A percentile compares a stretch with the other conserved stretches of the same genome.
phyloP scores from a whole-genome alignment of 768 basidiomycete genomes.

The Termitomyces sp. region DNA sequence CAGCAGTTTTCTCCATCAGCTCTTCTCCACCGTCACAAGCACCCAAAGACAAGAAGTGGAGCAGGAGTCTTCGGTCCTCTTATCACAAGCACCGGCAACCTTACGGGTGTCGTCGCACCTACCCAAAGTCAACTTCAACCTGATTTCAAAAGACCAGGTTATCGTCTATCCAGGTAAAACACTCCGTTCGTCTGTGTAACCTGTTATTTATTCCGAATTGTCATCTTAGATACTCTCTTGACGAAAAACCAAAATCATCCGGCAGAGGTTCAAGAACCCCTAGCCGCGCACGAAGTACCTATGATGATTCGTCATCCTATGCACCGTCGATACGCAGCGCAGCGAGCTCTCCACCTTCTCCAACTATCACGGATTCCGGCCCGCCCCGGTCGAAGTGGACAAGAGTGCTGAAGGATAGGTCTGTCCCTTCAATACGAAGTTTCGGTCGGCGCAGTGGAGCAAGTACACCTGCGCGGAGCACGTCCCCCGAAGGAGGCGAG shows the following conservation, averaged over 20 bases:
- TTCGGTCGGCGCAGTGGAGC: constrained; percentile 18
- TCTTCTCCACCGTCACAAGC: constrained; percentile 2
- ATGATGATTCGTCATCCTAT: constrained; percentile 1
- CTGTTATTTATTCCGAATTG: not conserved
- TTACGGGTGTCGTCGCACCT: constrained; percentile 62
- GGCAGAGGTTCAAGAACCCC: not conserved
- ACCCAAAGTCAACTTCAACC: constrained; percentile 46
- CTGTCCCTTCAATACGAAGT: constrained; percentile 13
- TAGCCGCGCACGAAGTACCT: not conserved
- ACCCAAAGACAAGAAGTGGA: constrained; percentile 39
- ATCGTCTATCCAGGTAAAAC: constrained; percentile 55
- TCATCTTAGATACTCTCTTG: constrained; percentile 21
- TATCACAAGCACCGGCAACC: constrained; percentile 64
- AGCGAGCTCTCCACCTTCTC: constrained; percentile 10
- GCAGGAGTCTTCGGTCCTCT: constrained; percentile 70
- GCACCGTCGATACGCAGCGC: not conserved
- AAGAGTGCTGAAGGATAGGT: constrained; percentile 28
- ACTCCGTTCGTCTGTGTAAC: not conserved
- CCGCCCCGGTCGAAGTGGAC: constrained; percentile 5
- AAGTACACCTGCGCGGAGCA: constrained; percentile 24
- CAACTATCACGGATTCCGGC: constrained; percentile 8
- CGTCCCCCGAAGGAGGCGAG: constrained; percentile 21
- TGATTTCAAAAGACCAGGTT: constrained; percentile 60
- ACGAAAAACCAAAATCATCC: constrained; percentile 9
- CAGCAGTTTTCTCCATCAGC: constrained; percentile 2